Evolutionary conservation across 163 green algal species (phyloP), one percentile per base, ranked within the genome.

Genomic region (Chloromonas sp.): DNA sequence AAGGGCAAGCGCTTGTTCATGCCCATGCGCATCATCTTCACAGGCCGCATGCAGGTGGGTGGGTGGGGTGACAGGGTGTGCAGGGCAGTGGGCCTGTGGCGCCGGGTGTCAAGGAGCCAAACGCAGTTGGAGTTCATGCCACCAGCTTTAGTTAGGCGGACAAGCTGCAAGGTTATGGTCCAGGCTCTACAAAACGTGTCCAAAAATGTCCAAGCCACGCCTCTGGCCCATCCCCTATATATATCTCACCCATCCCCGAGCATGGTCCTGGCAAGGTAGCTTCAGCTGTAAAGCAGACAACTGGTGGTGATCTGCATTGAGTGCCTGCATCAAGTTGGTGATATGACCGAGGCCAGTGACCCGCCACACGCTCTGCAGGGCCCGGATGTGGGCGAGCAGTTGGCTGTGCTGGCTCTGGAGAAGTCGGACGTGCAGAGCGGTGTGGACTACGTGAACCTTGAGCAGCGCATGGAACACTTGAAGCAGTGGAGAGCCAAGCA

Each of bases 1-100:
- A 99, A 99, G 94, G 97, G 97, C 88, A 98, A 98, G 93, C 87
- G 94, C 58, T 89, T 99, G 71, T 99, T 99, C 89, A 98, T 99
- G 97, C 97, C 97, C 5, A 90, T 97, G 87, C 94, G 97, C 60
- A 91, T 99, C 13, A 93, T 92, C 0, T 83, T 99, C 79, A 99
- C 96, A 14, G 97, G 96, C 61, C 81, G 87, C 78, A 95, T 95
- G 91, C 58, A 87, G 8, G 59, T 82, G 66, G 66, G 66, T 74
- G 66, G 66, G 36, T 36, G 36, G 36, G 36, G 36, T 36, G 36
- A 36, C 36, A 36, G 36, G 36, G 36, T 36, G 36, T 36, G 36
- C 36, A 36, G 36, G 36, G 36, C 36, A 36, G 36, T 36, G 36
- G 36, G 36, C 36, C 36, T 36, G 36, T 36, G 36, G 78, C 78